Conservation (phyloP, 768 basidiomycete genomes). For the Suillus paluster region DNA sequence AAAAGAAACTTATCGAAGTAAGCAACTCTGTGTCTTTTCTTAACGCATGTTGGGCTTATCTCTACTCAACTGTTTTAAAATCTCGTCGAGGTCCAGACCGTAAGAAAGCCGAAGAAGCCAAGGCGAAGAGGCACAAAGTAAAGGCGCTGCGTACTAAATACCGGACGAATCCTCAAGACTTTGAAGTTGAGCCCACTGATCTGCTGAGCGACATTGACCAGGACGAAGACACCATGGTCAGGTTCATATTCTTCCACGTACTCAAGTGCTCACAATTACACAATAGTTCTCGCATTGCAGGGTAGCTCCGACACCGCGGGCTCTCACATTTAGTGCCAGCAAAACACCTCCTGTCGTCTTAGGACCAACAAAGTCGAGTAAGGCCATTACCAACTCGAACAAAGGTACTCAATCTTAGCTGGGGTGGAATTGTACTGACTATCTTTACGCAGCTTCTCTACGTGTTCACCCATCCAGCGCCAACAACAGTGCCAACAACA, state of each 20-base stretch:
- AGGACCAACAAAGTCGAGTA: no score
- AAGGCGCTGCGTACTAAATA: background rate
- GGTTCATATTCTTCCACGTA: background rate
- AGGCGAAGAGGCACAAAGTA: background rate
- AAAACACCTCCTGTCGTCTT: background rate
- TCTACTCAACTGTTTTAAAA: background rate
- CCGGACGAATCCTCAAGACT: background rate
- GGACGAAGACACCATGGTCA: conserved; percentile 14
- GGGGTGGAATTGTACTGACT: no score
- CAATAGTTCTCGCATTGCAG: background rate
- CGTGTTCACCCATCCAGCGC: no score
- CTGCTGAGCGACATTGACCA: conserved; percentile 6
- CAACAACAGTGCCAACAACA: no score
- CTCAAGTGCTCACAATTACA: background rate
- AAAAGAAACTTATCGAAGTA: conserved; percentile 12
- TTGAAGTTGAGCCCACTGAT: conserved; percentile 1
- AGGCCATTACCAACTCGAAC: no score
- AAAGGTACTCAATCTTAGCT: no score
- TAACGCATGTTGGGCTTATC: background rate
- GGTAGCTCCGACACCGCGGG: background rate
- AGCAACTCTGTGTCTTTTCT: background rate
- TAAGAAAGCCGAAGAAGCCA: background rate
- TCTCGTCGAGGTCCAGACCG: no score
- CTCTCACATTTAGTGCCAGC: background rate
- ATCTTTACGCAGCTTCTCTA: no score